Base-by-base conservation (phyloP, 495 filamentous ascomycete species). In the Thermochaetoides thermophila region DNA sequence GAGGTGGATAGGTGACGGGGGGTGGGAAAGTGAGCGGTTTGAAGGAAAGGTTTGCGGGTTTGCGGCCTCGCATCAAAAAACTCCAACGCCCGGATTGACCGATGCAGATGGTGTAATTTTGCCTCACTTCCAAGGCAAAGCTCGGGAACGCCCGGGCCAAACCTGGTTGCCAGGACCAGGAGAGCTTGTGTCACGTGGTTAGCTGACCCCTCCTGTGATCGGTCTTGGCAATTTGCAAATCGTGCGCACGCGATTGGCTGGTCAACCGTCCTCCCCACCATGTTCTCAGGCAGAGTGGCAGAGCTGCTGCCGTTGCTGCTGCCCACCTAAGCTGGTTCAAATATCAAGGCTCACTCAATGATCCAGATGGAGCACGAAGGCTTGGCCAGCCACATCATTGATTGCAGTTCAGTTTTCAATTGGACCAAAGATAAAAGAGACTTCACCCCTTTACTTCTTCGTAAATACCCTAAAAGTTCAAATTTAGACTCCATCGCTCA, bases 11-110 rank as follows among this genome's bases (percentile, higher is more conserved):
- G 46, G 49, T 41, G 37, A 21, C 39, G 27, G 45, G 29, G 39
- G 44, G 40, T 37, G 44, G 46, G 38, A 30, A 35, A 49, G 42
- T 63, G 60, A 60, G 62, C 47, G 55, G 60, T 64, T 64, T 61
- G 56, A 57, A 53, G 50, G 48, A 49, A 40, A 38, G 37, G 34
- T 35, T 31, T 32, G 34, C 32, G 27, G 37, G 34, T 21, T 29
- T 26, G 17, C n/a, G n/a, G n/a, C n/a, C 35, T 39, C 38, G 35
- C 37, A 36, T 43, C 47, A 50, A 47, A 52, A 53, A 53, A 51
- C 38, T 45, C 17, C 32, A n/a, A n/a, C n/a, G n/a, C n/a, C n/a
- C n/a, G n/a, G n/a, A n/a, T n/a, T 17, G n/a, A 17, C 17, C 21
- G 21, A 11, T 5, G 31, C 29, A 30, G 29, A 31, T 31, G 31